These are phyloP conservation scores for Epichloe bromicola DNA, from an alignment of 2,329 filamentous ascomycete genomes.

Conservation along the genomic window DNA sequence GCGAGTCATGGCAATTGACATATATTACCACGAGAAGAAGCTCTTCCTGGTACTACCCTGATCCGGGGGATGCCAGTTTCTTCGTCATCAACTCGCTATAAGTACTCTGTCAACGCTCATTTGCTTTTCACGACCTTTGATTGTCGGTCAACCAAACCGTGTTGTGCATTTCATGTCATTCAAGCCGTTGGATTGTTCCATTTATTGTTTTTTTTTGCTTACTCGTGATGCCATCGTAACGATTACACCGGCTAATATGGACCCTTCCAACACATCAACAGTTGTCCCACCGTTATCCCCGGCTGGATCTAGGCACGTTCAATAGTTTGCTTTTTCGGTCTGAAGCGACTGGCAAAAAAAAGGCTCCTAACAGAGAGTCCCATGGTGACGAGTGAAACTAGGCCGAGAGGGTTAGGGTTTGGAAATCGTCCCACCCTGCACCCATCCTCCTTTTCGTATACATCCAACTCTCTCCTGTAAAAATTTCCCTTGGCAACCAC, in stretches of 20 bases:
- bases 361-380: too few species aligned
- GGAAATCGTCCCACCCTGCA: too few species aligned
- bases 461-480: too few species aligned
- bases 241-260: neutral
- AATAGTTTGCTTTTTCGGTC: neutral
- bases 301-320: neutral
- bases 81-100: neutral
- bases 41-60: neutral
- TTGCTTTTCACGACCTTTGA: neutral
- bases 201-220: neutral
- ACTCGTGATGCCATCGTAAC: neutral
- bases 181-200: neutral
- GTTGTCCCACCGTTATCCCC: neutral
- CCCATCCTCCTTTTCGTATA: too few species aligned
- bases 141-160: neutral
- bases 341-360: neutral
- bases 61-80: neutral
- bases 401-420: too few species aligned
- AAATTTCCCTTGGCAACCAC: too few species aligned
- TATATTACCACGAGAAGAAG: neutral
- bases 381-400: too few species aligned
- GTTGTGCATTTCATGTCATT: neutral
- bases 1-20: neutral
- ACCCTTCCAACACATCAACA: neutral
- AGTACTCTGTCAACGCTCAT: neutral